phyloP scores from a whole-genome alignment of 2,329 filamentous ascomycete species.

The Cladosporium phlei region DNA sequence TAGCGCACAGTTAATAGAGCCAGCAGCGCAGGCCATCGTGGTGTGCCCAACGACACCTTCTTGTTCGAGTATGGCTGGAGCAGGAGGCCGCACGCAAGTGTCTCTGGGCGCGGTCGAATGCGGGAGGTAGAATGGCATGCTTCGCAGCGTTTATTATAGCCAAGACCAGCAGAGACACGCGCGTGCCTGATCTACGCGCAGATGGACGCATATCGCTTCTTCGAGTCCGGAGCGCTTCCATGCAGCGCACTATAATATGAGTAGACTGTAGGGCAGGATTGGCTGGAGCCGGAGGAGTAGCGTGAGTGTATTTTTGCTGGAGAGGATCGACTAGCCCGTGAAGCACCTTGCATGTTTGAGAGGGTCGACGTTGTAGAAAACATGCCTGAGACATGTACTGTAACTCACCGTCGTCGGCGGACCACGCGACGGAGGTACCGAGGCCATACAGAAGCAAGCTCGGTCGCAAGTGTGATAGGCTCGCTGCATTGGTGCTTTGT shows the following conservation, averaged over 20 bases:
- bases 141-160: neutral
- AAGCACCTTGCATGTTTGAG: no score
- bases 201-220: neutral
- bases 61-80: slow-evolving; percentile 4
- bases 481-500: neutral
- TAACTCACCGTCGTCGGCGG: neutral
- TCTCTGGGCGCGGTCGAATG: slow-evolving; percentile 1
- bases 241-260: neutral
- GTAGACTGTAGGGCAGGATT: neutral
- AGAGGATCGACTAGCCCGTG: no score
- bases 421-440: neutral
- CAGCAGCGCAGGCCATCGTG: neutral
- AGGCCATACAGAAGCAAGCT: neutral
- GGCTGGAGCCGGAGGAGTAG: no score
- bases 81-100: slow-evolving; percentile 3
- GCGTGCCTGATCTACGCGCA: slow-evolving; percentile 3
- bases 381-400: no score
- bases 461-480: slow-evolving; percentile 7
- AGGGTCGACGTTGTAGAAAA: no score
- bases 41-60: slow-evolving; percentile 3
- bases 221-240: neutral
- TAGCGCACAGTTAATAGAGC: neutral
- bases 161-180: neutral
- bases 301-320: neutral
- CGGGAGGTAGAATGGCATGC: neutral